Base-by-base conservation (phyloP, 345 rosid species). In the Erucastrum elatum region DNA sequence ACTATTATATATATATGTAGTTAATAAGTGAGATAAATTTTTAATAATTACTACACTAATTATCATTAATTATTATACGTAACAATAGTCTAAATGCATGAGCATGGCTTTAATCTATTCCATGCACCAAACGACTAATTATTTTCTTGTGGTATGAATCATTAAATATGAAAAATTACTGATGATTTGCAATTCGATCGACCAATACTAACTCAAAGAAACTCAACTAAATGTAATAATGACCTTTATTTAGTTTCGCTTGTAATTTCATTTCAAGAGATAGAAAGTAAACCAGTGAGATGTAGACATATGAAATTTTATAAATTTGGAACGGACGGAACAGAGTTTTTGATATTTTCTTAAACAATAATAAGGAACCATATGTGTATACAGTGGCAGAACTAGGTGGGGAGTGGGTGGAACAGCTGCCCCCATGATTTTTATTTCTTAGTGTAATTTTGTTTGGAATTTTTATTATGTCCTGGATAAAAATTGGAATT, bases 101-200 rank as follows among this genome's bases (percentile, higher is more conserved):
- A 74, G 85, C 85, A 81, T 81, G 81, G 76, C 63, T 59, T 79
- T 79, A 76, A 76, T 76, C 59, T 70, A 77, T 75, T 68, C 64
- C 55, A 75, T 77, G 71, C 78, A 81, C 77, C 83, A 78, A 78
- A 81, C 81, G 71, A 71, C 72, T 80, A 80, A 75, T 80, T 75
- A 70, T 80, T 65, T 60, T 80, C 58, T 59, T 70, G 56, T 6
- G 27, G 34, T 30, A n/a, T 31, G 62, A 74, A 80, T 65, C 73
- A 73, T 74, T 70, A 46, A 65, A 60, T 29, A 56, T 3, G 60
- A 62, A 81, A 77, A 66, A 21, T 58, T 58, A 75, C 64, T 75
- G 69, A 64, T 58, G 80, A 16, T 75, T 15, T 44, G 64, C 34
- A 75, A 29, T 70, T 70, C 27, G 68, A 80, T 70, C 26, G 68